Conservation (phyloP, 495 filamentous ascomycete genomes). For the Aspergillus ostianus region DNA sequence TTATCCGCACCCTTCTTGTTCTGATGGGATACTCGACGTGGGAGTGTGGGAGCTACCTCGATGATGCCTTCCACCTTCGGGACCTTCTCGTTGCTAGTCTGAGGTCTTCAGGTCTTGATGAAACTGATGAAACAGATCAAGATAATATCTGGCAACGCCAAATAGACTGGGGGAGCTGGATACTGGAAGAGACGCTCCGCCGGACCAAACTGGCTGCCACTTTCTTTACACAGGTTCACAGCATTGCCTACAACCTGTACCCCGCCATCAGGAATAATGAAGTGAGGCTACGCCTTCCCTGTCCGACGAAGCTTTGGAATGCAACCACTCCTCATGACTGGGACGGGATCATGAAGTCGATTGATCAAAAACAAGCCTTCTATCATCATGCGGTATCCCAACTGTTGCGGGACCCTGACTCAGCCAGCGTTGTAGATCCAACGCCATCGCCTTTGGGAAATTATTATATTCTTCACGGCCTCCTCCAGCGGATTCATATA, state of each 20-base stretch:
- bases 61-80: background rate
- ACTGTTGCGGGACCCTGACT: background rate
- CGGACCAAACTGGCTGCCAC: background rate
- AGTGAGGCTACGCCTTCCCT: background rate
- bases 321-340: background rate
- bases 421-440: background rate
- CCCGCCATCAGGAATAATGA: background rate
- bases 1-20: background rate
- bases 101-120: background rate
- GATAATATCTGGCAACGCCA: background rate
- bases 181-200: background rate
- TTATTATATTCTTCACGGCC: conserved; percentile 21
- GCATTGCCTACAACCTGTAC: background rate
- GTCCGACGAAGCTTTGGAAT: background rate
- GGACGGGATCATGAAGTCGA: background rate
- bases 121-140: background rate
- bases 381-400: background rate
- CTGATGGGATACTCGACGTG: conserved; percentile 1
- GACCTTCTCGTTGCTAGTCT: background rate
- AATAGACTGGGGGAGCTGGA: background rate
- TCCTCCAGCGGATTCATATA: conserved; percentile 33
- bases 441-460: background rate
- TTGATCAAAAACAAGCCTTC: background rate
- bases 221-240: background rate
- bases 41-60: background rate